Evolutionary conservation across 805 yeast genomes (phyloP).

Genomic region (Nakazawaea siamensis): DNA sequence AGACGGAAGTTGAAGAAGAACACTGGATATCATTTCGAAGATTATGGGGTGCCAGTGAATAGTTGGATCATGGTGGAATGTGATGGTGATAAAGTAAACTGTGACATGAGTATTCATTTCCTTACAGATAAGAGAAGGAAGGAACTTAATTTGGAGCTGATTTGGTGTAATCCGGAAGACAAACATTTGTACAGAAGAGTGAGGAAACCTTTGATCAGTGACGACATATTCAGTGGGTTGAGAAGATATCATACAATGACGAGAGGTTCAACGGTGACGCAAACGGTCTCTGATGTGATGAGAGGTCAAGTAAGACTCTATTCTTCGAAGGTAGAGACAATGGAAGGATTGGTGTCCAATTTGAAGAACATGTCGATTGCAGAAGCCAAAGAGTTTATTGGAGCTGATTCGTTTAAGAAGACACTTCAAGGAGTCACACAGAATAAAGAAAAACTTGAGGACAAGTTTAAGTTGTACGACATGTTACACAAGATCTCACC

Average conservation of each 20-base stretch:
- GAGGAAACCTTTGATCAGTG: conserved; percentile 15
- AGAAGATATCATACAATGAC: conserved; percentile 33
- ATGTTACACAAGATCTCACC: conserved; percentile 22
- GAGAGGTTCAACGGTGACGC: neutral
- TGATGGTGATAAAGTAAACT: conserved; percentile 53
- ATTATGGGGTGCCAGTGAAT: conserved; percentile 51
- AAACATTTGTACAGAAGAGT: conserved; percentile 18
- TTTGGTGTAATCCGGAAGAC: conserved; percentile 49
- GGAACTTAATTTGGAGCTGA: conserved; percentile 60
- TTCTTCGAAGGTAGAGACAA: neutral
- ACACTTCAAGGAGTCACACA: no score
- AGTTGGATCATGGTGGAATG: conserved; percentile 83
- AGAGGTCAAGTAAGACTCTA: neutral
- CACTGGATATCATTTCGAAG: conserved; percentile 44
- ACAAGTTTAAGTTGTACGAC: conserved; percentile 20
- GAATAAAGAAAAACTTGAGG: no score
- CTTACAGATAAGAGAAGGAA: conserved; percentile 62
- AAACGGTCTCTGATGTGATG: neutral
- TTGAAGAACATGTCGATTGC: conserved; percentile 1
- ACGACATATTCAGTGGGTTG: conserved; percentile 38
- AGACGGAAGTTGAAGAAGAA: conserved; percentile 46
- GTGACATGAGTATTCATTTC: conserved; percentile 65
- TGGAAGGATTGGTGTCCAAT: neutral
- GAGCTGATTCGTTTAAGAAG: neutral
- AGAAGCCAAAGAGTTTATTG: neutral